Evolutionary conservation across 805 yeast species (phyloP).

Genomic region (Geotrichum ghanense): DNA sequence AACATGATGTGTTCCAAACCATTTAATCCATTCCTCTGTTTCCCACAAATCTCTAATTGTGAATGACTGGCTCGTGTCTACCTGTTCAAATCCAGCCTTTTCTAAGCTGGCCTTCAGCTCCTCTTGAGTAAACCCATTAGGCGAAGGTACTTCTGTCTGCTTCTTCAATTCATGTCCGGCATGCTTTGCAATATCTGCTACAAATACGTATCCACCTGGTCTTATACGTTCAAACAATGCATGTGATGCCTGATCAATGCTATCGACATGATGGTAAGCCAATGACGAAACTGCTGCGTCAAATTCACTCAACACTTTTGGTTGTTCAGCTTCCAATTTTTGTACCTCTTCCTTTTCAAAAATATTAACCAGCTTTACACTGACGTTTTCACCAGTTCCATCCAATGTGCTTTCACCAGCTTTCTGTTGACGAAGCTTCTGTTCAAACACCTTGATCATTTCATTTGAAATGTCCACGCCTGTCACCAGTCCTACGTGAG

Average conservation of each 20-base stretch:
- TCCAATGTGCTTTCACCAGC: too few species aligned
- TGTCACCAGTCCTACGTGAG: constrained; percentile 11
- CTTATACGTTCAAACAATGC: neutral
- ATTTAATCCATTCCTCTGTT: neutral
- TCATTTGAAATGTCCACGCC: constrained; percentile 18
- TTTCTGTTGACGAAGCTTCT: constrained; percentile 12
- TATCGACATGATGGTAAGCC: constrained; percentile 18
- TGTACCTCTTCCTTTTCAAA: constrained; percentile 5
- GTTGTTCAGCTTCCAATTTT: constrained; percentile 3
- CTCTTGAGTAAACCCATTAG: neutral
- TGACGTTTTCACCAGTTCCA: constrained; percentile 13
- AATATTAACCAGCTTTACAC: constrained; percentile 12
- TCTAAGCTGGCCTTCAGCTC: neutral
- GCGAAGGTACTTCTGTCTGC: neutral
- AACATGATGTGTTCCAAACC: neutral
- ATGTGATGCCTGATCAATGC: constrained; percentile 4
- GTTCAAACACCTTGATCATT: constrained; percentile 15
- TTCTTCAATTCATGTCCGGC: neutral
- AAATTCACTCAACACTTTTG: constrained; percentile 5
- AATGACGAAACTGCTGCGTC: constrained; percentile 17
- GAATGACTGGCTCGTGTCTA: neutral
- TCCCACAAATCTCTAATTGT: neutral
- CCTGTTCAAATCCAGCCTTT: neutral
- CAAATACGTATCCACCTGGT: neutral
- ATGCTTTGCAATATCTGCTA: neutral